These are phyloP conservation scores for Blastocystis hominis DNA, from an alignment of 352 stramenopile genomes.

Conservation along the genomic window DNA sequence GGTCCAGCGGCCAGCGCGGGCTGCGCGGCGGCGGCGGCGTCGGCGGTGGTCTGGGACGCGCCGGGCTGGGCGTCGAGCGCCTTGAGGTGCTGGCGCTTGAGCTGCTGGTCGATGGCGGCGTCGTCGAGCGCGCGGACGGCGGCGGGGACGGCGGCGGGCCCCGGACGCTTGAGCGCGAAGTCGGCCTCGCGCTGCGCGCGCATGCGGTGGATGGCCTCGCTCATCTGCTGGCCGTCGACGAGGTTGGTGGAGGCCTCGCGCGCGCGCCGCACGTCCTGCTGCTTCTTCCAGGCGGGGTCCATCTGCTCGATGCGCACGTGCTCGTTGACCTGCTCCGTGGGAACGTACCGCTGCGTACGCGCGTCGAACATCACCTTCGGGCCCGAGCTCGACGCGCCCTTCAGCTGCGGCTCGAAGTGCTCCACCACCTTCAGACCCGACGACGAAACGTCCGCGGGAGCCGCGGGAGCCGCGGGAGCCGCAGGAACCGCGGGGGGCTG, in stretches of 20 bases:
- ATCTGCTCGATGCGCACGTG: slow-evolving; percentile 97
- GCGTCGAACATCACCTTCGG: slow-evolving; percentile 70
- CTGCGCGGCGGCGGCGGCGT: neutral
- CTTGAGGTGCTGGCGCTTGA: neutral
- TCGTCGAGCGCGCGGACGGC: neutral
- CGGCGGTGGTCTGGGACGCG: neutral
- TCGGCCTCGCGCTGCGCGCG: neutral
- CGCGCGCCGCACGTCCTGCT: slow-evolving; percentile 83
- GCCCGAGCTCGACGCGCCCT: slow-evolving; percentile 62
- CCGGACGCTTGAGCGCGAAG: neutral
- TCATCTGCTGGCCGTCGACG: slow-evolving; percentile 83
- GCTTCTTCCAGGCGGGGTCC: slow-evolving; percentile 92
- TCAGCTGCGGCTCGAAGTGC: slow-evolving; percentile 59
- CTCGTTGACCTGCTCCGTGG: slow-evolving; percentile 79
- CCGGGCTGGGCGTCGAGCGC: neutral
- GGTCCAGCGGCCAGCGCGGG: neutral
- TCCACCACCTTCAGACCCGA: slow-evolving; percentile 56
- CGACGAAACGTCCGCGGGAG: slow-evolving; percentile 3
- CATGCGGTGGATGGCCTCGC: neutral
- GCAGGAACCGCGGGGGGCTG: no score
- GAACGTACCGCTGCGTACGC: slow-evolving; percentile 76
- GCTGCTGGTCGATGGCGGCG: neutral
- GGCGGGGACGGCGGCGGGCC: neutral
- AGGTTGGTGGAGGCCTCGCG: slow-evolving; percentile 91
- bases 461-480: neutral